phyloP scores from a whole-genome alignment of 768 basidiomycete genomes.

The Gloeopeniophorella convolvens region DNA sequence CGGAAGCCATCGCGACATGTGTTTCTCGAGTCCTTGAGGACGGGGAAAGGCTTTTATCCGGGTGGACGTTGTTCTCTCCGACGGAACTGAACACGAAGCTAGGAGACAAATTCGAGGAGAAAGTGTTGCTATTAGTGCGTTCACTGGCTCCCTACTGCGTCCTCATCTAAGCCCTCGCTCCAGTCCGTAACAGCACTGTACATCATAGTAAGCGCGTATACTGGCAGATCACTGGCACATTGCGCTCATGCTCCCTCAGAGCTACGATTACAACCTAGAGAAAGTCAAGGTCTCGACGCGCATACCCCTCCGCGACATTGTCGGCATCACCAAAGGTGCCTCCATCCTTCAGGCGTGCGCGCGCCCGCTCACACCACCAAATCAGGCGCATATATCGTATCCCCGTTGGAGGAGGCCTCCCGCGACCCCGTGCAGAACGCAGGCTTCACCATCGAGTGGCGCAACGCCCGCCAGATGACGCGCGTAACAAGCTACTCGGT shows the following conservation, averaged over 20 bases:
- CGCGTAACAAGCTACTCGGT: constrained; percentile 83
- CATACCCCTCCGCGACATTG: constrained; percentile 78
- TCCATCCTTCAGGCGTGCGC: neutral
- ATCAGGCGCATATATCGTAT: constrained; percentile 90
- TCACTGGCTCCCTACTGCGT: constrained; percentile 23
- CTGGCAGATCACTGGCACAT: neutral
- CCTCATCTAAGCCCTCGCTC: neutral
- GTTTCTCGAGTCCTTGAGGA: constrained; percentile 45
- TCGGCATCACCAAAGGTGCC: constrained; percentile 70
- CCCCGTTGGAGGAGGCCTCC: constrained; percentile 87
- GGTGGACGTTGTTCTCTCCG: constrained; percentile 92
- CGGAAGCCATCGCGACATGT: constrained; percentile 88
- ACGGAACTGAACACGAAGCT: constrained; percentile 64
- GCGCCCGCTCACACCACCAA: neutral
- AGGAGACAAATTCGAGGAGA: constrained; percentile 87
- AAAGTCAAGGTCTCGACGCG: constrained; percentile 89
- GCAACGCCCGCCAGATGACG: constrained; percentile 61
- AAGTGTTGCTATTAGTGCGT: constrained; percentile 80
- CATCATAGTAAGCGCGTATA: constrained; percentile 54
- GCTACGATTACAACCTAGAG: constrained; percentile 88
- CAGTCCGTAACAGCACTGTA: constrained; percentile 54
- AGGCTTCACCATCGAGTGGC: constrained; percentile 82
- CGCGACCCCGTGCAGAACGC: constrained; percentile 84
- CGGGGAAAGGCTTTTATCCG: constrained; percentile 59
- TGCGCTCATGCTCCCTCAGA: constrained; percentile 40